Evolutionary conservation across 768 basidiomycete species (phyloP).

Genomic region (Sporobolomyces roseus): DNA sequence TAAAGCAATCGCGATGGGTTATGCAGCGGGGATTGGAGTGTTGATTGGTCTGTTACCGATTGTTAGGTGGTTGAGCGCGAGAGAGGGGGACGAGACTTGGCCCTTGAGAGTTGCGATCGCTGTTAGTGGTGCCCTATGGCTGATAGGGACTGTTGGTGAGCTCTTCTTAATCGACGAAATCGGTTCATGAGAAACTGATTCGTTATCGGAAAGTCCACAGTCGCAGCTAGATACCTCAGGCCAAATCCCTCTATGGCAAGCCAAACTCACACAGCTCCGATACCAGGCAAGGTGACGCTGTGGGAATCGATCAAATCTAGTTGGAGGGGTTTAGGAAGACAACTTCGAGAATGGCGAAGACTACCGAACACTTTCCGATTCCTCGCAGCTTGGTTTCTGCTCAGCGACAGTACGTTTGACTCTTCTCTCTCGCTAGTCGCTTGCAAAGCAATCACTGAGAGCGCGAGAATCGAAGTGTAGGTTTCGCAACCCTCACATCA

Average conservation of each 20-base stretch:
- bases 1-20: conserved; percentile 43
- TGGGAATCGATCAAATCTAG: conserved; percentile 60
- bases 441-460: neutral
- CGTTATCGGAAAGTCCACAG: too few relatives aligned
- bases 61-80: conserved; percentile 47
- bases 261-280: neutral
- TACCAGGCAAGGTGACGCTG: neutral
- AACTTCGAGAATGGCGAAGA: conserved; percentile 71
- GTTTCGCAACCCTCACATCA: conserved; percentile 86
- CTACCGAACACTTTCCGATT: conserved; percentile 82
- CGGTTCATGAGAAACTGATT: too few relatives aligned
- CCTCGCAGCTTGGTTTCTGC: conserved; percentile 87
- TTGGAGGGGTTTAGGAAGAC: conserved; percentile 70
- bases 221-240: conserved; percentile 29
- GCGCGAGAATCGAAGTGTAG: too few relatives aligned
- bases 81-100: conserved; percentile 61
- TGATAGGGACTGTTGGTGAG: conserved; percentile 71
- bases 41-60: conserved; percentile 77
- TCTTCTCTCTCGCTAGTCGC: neutral
- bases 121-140: conserved; percentile 84
- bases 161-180: neutral
- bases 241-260: neutral
- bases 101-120: conserved; percentile 78
- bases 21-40: conserved; percentile 65
- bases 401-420: conserved; percentile 70